A percentile compares a stretch with the other conserved stretches of the same genome.
Evolutionary conservation across 352 stramenopile species (phyloP).

Genomic region (Phytophthora ramorum): DNA sequence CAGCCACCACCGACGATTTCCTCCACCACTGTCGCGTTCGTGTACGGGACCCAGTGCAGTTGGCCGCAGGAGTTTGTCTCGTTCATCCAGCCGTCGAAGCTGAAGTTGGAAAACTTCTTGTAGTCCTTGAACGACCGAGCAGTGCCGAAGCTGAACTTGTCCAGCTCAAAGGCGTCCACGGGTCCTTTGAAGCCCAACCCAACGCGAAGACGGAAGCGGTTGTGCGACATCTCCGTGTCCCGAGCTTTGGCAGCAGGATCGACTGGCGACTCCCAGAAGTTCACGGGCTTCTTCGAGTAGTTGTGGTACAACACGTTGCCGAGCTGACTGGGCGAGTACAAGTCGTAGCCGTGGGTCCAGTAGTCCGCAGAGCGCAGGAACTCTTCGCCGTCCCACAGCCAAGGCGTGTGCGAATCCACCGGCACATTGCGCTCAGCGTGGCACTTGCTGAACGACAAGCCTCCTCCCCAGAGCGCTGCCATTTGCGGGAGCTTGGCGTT

Average conservation of each 20-base stretch:
- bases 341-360: conserved; percentile 72
- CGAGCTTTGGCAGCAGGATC: conserved; percentile 41
- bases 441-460: conserved; percentile 82
- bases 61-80: conserved; percentile 66
- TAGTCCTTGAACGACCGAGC: conserved; percentile 60
- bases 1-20: conserved; percentile 51
- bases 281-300: conserved; percentile 68
- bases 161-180: conserved; percentile 57
- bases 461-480: conserved; percentile 70
- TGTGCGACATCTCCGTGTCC: conserved; percentile 51
- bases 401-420: conserved; percentile 77
- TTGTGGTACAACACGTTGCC: conserved; percentile 72
- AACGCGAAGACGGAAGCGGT: conserved; percentile 57
- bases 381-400: conserved; percentile 74
- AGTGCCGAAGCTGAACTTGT: conserved; percentile 55
- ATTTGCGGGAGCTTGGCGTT: conserved; percentile 70
- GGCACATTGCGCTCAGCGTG: conserved; percentile 70
- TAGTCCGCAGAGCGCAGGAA: conserved; percentile 66
- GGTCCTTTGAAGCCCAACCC: conserved; percentile 58
- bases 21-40: conserved; percentile 52
- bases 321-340: conserved; percentile 64
- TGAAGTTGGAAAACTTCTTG: conserved; percentile 60
- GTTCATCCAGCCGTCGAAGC: conserved; percentile 52
- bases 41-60: conserved; percentile 71
- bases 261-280: conserved; percentile 50